Conservation (phyloP, 169 alveolate species). For the Cryptosporidium sp. region DNA sequence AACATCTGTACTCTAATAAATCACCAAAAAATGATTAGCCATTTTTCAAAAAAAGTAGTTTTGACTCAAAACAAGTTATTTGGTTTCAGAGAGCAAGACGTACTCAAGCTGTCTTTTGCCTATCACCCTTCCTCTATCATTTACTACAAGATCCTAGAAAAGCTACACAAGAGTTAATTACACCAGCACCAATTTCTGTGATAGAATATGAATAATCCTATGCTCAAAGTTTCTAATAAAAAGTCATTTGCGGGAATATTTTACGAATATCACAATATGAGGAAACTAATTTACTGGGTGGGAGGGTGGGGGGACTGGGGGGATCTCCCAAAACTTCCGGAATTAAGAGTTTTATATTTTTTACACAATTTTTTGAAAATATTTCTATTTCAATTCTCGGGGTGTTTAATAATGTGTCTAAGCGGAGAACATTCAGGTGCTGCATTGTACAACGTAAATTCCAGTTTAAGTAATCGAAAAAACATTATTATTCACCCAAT, state of each 20-base stretch:
- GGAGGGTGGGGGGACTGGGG: neutral
- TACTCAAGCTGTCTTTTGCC: neutral
- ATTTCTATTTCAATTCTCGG: neutral
- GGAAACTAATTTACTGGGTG: neutral
- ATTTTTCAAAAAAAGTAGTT: neutral
- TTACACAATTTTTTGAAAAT: neutral
- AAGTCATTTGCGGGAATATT: neutral
- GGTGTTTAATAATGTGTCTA: neutral
- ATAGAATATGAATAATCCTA: too few relatives aligned
- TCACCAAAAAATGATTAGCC: neutral
- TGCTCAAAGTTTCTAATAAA: too few relatives aligned
- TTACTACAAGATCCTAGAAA: constrained; percentile 5
- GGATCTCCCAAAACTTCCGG: neutral
- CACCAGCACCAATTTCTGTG: neutral
- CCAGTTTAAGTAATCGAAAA: neutral
- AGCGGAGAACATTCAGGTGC: neutral
- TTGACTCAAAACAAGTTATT: neutral
- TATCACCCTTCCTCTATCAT: constrained; percentile 28
- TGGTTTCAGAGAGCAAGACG: neutral
- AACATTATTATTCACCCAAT: constrained; percentile 95
- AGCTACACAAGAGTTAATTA: neutral
- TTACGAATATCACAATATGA: neutral
- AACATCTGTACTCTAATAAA: neutral
- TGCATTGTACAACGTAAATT: constrained; percentile 3
- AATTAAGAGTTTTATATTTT: neutral